Conservation (phyloP, 345 rosid species). For the Citrus maxima region DNA sequence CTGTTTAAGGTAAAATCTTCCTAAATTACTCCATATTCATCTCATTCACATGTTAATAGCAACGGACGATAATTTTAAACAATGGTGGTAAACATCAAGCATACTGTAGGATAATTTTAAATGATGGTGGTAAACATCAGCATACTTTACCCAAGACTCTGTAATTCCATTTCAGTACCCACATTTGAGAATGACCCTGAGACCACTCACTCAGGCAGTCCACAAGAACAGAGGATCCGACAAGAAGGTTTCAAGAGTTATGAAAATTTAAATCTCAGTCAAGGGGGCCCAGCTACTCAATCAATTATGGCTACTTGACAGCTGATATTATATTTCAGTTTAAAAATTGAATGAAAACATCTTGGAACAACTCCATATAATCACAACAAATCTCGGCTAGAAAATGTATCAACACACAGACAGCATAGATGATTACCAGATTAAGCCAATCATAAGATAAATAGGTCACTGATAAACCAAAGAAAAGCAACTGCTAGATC, state of each 20-base stretch:
- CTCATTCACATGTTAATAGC: background rate
- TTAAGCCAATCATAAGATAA: background rate
- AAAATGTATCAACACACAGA: background rate
- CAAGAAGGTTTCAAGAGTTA: background rate
- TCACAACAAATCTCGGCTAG: background rate
- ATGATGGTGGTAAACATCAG: background rate
- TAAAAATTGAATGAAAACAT: background rate
- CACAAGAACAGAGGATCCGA: background rate
- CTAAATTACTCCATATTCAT: background rate
- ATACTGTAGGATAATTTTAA: background rate
- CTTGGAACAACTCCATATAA: background rate
- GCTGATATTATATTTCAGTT: background rate
- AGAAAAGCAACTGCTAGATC: background rate
- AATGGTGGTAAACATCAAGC: background rate
- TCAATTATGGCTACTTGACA: background rate
- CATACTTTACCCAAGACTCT: background rate
- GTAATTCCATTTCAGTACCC: background rate
- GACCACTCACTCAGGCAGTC: background rate
- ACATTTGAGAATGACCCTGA: background rate
- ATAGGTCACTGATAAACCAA: background rate
- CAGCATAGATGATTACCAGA: background rate
- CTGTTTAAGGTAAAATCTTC: background rate
- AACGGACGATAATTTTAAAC: background rate
- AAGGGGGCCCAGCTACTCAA: background rate
- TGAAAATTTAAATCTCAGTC: background rate